Base-by-base conservation (phyloP, 2,329 filamentous ascomycete genomes). In the Monosporascus sp. region DNA sequence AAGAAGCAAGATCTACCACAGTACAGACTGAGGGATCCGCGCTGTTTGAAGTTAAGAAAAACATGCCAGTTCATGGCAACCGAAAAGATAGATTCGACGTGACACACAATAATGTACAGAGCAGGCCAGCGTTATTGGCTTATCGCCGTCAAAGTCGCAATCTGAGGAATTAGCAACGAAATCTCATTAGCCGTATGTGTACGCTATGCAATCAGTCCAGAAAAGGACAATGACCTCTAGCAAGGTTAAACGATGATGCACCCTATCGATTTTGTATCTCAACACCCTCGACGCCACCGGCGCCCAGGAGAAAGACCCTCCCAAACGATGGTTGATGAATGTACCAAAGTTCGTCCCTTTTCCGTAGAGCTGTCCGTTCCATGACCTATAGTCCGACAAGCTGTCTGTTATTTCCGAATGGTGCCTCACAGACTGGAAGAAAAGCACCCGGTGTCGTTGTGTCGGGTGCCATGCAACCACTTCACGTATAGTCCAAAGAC, bases 401-500 rank as follows among this genome's bases (percentile, higher is more conserved):
- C 40, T 24, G 38, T 19, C 38, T 20, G 19, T 43, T 20, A 19
- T 19, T 43, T 20, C 40, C 19, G 22, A 43, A 20, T 8, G 40
- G 17, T 14, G 19, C 11, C 40, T 20, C 14, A 24, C 6, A 9
- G 17, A 11, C 11, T 19, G 9, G 19, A 20, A 43, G 19, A 43
- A 16, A 43, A 6, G 40, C 38, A 49, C 46, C 53, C 45, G 51
- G 46, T 20, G 19, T 40, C 44, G 48, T 50, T 20, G 26, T 56
- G 44, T 50, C 52, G 51, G 37, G 50, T 59, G 43, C 14, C 26
- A 46, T 27, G 43, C 43, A 46, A 22, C 20, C 43, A 31, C 26
- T 24, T 19, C 43, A 46, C 24, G 26, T 16, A n/a, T 31, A 46
- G 26, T 52, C 57, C 51, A 55, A 55, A 54, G 52, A 50, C 45